Conservation (phyloP, 2,329 filamentous ascomycete species). For the Talaromyces verruculosus region DNA sequence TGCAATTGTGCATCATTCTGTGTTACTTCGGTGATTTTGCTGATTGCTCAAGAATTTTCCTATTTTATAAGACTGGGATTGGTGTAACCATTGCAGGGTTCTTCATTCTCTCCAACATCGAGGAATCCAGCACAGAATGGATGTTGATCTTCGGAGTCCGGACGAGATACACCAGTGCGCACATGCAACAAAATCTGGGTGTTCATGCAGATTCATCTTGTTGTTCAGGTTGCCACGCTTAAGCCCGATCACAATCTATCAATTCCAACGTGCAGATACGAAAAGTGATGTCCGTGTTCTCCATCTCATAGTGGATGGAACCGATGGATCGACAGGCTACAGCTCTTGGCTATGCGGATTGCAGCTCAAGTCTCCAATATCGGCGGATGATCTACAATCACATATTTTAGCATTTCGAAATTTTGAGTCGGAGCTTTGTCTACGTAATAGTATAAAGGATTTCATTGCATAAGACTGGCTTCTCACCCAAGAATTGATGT, state of each 20-base stretch:
- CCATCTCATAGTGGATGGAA: neutral
- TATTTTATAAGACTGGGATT: neutral
- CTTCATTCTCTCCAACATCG: neutral
- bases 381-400: constrained; percentile 2
- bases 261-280: constrained; percentile 2
- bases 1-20: neutral
- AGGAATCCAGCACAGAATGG: neutral
- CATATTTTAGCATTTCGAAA: neutral
- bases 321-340: neutral
- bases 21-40: neutral
- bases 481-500: neutral
- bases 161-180: neutral
- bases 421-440: neutral
- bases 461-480: neutral
- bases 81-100: neutral
- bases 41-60: neutral
- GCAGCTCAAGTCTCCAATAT: neutral
- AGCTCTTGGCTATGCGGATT: constrained; percentile 1
- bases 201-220: neutral
- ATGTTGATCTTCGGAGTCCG: neutral
- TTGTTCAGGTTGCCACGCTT: neutral
- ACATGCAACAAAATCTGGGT: neutral
- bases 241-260: neutral
- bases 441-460: neutral
- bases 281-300: neutral